Percentiles rank a stretch among this genome's conserved stretches.
phyloP scores from a whole-genome alignment of 1,284 basidiomycete species.

The Ganoderma leucocontextum region DNA sequence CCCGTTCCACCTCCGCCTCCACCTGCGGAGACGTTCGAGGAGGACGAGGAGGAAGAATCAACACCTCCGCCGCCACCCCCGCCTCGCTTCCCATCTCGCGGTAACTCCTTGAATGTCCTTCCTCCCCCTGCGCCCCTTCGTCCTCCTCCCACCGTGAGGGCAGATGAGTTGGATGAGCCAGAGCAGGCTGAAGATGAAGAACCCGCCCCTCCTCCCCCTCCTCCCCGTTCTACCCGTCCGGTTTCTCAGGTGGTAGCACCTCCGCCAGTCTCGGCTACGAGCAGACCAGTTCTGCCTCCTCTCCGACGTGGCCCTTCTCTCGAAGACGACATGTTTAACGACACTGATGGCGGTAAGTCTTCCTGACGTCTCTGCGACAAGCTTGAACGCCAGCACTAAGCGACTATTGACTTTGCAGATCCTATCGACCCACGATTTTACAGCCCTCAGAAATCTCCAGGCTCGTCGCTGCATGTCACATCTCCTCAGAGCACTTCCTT shows the following conservation, averaged over 20 bases:
- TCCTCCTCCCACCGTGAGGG: conserved; percentile 7
- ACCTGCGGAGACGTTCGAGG: conserved; percentile 5
- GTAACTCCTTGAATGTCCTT: conserved; percentile 11
- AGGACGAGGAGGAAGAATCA: conserved; percentile 10
- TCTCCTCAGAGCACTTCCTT: conserved; percentile 14
- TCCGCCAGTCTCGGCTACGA: conserved; percentile 4
- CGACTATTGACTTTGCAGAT: conserved; percentile 48
- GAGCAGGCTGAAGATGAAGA: conserved; percentile 15
- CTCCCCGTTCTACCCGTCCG: conserved; percentile 17
- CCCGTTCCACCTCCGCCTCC: conserved; percentile 25
- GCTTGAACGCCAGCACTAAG: conserved; percentile 13
- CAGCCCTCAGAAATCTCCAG: conserved; percentile 43
- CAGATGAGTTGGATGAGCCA: conserved; percentile 14
- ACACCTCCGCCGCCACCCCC: conserved; percentile 20
- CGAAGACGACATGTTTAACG: conserved; percentile 59
- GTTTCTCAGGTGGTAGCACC: conserved; percentile 8
- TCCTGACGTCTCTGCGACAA: neutral
- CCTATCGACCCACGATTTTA: conserved; percentile 73
- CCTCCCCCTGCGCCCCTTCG: conserved; percentile 15
- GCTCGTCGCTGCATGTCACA: conserved; percentile 14
- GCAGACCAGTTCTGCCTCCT: neutral
- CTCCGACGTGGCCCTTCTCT: neutral
- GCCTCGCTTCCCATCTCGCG: conserved; percentile 13
- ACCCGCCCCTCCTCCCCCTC: conserved; percentile 21
- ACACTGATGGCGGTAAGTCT: conserved; percentile 66